Evolutionary conservation across 2,329 filamentous ascomycete genomes (phyloP).

Genomic region (Xenoacremonium recifei): DNA sequence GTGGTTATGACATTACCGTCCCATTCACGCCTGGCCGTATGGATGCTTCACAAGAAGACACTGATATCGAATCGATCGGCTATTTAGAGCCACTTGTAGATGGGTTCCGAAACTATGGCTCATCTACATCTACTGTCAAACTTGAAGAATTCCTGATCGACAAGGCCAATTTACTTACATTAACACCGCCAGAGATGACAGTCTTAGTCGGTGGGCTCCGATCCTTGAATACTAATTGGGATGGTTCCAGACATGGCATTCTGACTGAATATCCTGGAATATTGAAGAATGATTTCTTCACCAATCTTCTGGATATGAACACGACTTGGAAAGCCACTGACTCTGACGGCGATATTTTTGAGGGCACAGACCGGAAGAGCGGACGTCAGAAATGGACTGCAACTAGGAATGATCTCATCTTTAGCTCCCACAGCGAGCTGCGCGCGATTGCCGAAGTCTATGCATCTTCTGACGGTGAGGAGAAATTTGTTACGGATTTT

Average conservation of each 20-base stretch:
- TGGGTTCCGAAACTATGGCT: conserved; percentile 78
- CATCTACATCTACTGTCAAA: conserved; percentile 57
- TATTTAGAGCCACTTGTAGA: conserved; percentile 68
- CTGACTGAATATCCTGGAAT: conserved; percentile 66
- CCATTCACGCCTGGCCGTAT: conserved; percentile 72
- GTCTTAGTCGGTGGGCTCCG: conserved; percentile 72
- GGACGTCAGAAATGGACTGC: conserved; percentile 67
- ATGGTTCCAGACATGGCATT: conserved; percentile 65
- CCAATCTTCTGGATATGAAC: conserved; percentile 70
- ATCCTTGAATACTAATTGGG: conserved; percentile 67
- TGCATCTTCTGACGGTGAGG: conserved; percentile 53
- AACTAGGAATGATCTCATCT: conserved; percentile 67
- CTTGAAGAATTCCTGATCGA: conserved; percentile 72
- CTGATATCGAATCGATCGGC: conserved; percentile 61
- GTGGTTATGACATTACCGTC: conserved; percentile 51
- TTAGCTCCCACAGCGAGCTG: conserved; percentile 71
- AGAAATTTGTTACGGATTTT: conserved; percentile 71
- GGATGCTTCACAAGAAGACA: conserved; percentile 71
- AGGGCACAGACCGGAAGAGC: conserved; percentile 65
- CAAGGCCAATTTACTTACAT: conserved; percentile 66
- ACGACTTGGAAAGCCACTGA: conserved; percentile 57
- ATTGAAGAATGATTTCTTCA: conserved; percentile 78
- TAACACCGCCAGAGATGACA: conserved; percentile 68
- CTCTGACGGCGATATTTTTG: conserved; percentile 53
- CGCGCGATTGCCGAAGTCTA: conserved; percentile 71